phyloP scores from a whole-genome alignment of 2,329 filamentous ascomycete species.

The Pseudogymnoascus sp. region DNA sequence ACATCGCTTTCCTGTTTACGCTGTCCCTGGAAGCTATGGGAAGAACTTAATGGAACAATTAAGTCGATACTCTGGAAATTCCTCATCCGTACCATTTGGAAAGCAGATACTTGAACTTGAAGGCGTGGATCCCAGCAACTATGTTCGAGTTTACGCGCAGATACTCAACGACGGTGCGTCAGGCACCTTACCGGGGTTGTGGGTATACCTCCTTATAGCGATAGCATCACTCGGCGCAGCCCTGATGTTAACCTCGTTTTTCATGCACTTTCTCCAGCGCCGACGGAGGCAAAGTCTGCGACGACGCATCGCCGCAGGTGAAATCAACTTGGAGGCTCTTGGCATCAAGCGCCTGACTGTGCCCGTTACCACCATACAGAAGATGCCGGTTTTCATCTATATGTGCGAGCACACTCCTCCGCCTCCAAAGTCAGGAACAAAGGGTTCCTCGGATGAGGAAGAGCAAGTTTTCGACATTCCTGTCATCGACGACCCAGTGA shows the following conservation, averaged over 20 bases:
- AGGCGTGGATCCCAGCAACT: constrained; percentile 47
- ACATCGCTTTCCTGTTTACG: constrained; percentile 77
- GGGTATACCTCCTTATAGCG: constrained; percentile 69
- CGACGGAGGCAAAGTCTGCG: constrained; percentile 60
- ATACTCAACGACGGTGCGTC: constrained; percentile 31
- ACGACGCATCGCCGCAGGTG: constrained; percentile 63
- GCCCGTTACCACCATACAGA: constrained; percentile 60
- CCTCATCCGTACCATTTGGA: constrained; percentile 53
- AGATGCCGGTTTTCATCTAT: constrained; percentile 74
- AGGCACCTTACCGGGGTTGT: constrained; percentile 57
- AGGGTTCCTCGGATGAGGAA: not conserved
- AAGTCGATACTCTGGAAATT: constrained; percentile 67
- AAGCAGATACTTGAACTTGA: constrained; percentile 47
- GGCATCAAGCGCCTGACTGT: constrained; percentile 78
- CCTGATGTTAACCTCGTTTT: constrained; percentile 56
- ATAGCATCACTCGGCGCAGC: constrained; percentile 63
- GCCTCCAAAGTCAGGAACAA: constrained; percentile 25
- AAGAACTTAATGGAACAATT: constrained; percentile 61
- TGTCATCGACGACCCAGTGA: constrained; percentile 8
- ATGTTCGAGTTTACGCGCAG: constrained; percentile 52
- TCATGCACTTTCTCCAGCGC: constrained; percentile 72
- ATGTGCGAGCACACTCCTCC: constrained; percentile 41
- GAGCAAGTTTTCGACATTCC: constrained; percentile 11
- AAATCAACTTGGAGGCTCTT: constrained; percentile 78
- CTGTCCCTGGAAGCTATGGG: constrained; percentile 62